Evolutionary conservation across 2,329 filamentous ascomycete genomes (phyloP), one percentile per base, ranked within the genome.

Genomic region (Stemphylium lycopersici): DNA sequence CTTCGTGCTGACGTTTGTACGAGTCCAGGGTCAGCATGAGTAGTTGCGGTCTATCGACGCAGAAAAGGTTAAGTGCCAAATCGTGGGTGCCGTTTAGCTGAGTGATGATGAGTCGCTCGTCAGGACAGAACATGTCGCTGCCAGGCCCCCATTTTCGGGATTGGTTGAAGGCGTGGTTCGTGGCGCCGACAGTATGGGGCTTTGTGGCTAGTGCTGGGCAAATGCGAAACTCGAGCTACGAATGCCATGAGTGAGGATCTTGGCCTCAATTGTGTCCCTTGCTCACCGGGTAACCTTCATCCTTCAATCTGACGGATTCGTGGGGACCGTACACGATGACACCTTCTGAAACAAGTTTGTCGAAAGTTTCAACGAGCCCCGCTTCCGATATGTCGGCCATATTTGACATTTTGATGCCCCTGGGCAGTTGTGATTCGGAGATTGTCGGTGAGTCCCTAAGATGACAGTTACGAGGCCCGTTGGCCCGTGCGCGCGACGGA

Each of bases 41-140:
- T 3, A 80, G 67, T 58, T 83, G 81, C 3, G 81, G 80, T 7
- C 77, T 63, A 52, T 79, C 79, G 12, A 79, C 77, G 52, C 76
- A 78, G 59, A 81, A 83, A 49, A 80, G 78, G 66, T 84, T 84
- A 52, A 79, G 65, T 1, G 76, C 71, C 6, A 84, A 69, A 15
- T 78, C 65, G 51, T 84, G 81, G 0, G 79, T 78, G 13, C 37
- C 45, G 15, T 76, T 77, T 12, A 81, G 59, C 12, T 68, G 63
- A 0, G 67, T 66, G 11, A 83, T 62, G 13, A 79, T 75, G 38
- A 79, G 75, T n/a, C 76, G 76, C 0, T 72, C 64, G 40, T 79
- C 72, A 39, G 72, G 72, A 49, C 78, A 78, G 53, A 78, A 79
- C 58, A 82, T 77, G 34, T 75, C 71, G 60, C 68, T 72, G 4